Base-by-base conservation (phyloP, 345 rosid species). In the Aethionema arabicum region DNA sequence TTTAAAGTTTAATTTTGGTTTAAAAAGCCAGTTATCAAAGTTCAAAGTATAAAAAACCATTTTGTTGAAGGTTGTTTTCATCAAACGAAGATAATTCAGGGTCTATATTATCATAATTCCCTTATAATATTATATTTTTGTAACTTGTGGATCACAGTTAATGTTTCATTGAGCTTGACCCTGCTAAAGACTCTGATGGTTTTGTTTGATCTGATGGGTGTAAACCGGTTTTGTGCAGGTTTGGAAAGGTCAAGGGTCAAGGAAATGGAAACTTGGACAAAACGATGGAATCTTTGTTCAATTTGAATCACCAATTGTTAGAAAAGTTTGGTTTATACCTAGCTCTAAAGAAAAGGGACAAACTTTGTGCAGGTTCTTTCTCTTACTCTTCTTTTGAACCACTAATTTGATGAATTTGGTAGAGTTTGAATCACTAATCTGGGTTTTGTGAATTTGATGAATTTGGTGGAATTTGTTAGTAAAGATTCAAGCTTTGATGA, bases 221-320 rank as follows among this genome's bases (percentile, higher is more conserved):
- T 35, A 8, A 42, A 51, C 29, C 5, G 3, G 15, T 63, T 30
- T 64, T n/a, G 36, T 35, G 48, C 70, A 91, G 98, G 88, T 91
- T 49, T 91, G 96, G 96, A 91, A 84, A 83, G 99, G 99, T 67
- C 91, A 85, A 78, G 99, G 99, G 50, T 85, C 96, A 41, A 87
- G 99, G 78, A 93, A 93, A 78, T 93, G 99, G 99, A 93, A 63
- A 68, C 91, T 85, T 12, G 96, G 97, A 56, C 90, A 75, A 65
- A 81, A 78, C 45, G 97, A 93, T 76, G 97, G 99, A 52, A 85
- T 93, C 76, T 93, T 90, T 67, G 80, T 93, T 74, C 99, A 90
- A 70, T 90, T 81, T 66, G 99, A 93, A 69, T 84, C 90, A 21
- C 85, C 86, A 8, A 52, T 56, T 47, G 29, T 82, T 53, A 85